phyloP scores from a whole-genome alignment of 129 eudicot species.

The Tagetes patula region DNA sequence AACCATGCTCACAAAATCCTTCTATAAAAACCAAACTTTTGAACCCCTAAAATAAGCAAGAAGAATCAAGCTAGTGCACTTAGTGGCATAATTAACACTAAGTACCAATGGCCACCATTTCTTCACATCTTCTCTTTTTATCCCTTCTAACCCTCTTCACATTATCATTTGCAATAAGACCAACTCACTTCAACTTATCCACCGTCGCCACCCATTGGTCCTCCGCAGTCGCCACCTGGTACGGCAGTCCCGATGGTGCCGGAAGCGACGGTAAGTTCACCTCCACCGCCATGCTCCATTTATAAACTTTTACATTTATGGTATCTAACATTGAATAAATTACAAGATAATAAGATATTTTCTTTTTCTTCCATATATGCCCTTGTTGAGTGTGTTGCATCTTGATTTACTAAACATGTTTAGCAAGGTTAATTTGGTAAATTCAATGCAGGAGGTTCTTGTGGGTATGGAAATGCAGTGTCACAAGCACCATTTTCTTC shows the following conservation, averaged over 20 bases:
- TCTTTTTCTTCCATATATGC: not conserved
- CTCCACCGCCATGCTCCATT: not conserved
- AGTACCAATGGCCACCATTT: slow-evolving; percentile 28
- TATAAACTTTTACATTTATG: not conserved
- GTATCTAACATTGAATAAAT: no score
- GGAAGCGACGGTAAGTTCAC: slow-evolving; percentile 79
- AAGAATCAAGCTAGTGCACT: slow-evolving; percentile 12
- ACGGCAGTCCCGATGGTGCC: slow-evolving; percentile 69
- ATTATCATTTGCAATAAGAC: slow-evolving; percentile 43
- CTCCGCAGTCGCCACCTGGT: slow-evolving; percentile 85
- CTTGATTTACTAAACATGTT: not conserved
- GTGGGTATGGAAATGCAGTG: slow-evolving; percentile 78
- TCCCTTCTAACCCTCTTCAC: slow-evolving; percentile 36
- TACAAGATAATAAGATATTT: not conserved
- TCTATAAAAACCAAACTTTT: slow-evolving; percentile 33
- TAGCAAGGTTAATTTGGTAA: slow-evolving; percentile 23
- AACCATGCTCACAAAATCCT: slow-evolving; percentile 21
- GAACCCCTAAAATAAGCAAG: slow-evolving; percentile 23
- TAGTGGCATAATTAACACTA: slow-evolving; percentile 11
- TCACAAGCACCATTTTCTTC: slow-evolving; percentile 77
- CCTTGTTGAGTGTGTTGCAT: slow-evolving; percentile 18
- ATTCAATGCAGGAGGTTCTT: slow-evolving; percentile 73
- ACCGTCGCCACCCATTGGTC: slow-evolving; percentile 55
- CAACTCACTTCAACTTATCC: slow-evolving; percentile 53
- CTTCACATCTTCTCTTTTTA: slow-evolving; percentile 35